Evolutionary conservation across 768 basidiomycete species (phyloP).

Genomic region (Russula vinacea): DNA sequence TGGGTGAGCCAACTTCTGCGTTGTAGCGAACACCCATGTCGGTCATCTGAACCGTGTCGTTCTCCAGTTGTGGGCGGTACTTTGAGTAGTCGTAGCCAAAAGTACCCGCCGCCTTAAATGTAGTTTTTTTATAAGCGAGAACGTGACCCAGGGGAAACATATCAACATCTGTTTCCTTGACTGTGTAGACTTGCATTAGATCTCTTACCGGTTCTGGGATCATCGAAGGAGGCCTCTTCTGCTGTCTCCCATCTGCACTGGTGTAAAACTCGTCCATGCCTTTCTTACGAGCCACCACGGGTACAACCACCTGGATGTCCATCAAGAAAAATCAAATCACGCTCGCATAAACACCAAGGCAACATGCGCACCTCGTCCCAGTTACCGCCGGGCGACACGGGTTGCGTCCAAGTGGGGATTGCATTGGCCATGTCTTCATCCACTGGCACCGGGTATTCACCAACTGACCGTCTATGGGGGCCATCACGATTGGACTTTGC

Average conservation of each 20-base stretch:
- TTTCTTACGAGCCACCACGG: slow-evolving; percentile 80
- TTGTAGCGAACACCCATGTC: neutral
- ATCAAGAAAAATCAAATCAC: neutral
- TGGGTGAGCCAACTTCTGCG: slow-evolving; percentile 25
- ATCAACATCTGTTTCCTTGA: neutral
- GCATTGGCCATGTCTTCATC: slow-evolving; percentile 64
- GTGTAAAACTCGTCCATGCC: slow-evolving; percentile 71
- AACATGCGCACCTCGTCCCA: slow-evolving; percentile 72
- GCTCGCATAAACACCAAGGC: slow-evolving; percentile 23
- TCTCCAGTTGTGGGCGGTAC: slow-evolving; percentile 44
- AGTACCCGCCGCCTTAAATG: slow-evolving; percentile 68
- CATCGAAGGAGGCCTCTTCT: slow-evolving; percentile 41
- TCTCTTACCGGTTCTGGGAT: slow-evolving; percentile 57
- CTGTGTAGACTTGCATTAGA: neutral
- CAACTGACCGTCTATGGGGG: slow-evolving; percentile 54
- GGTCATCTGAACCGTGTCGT: slow-evolving; percentile 9
- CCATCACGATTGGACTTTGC: slow-evolving; percentile 39
- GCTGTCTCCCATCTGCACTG: slow-evolving; percentile 62
- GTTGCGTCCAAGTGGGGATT: slow-evolving; percentile 81
- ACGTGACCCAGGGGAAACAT: neutral
- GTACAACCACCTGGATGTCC: slow-evolving; percentile 64
- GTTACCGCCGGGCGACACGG: slow-evolving; percentile 61
- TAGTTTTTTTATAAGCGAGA: neutral
- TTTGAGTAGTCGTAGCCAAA: slow-evolving; percentile 77
- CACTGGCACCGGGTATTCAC: slow-evolving; percentile 61